Evolutionary conservation across 129 eudicot species (phyloP), one percentile per base, ranked within the genome.

Genomic region (Artemisia argyi): DNA sequence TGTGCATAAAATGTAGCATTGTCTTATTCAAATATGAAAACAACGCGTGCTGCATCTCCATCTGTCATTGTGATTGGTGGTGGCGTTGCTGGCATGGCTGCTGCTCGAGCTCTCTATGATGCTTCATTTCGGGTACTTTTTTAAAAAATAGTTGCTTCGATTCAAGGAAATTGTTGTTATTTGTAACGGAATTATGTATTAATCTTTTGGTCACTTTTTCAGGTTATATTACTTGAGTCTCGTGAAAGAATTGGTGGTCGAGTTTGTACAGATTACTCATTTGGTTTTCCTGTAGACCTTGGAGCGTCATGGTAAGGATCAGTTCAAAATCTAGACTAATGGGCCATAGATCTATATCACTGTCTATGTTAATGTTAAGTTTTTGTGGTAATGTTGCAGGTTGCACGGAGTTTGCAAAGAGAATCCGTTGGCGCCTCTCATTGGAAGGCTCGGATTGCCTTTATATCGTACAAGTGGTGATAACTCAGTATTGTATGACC

Each of bases 61-160:
- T 90, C 96, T 64, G 99, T 95, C 12, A 86, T 95, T 1, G 88
- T 95, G 68, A 83, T 95, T 5, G 99, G 99, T 39, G 88, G 88
- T 77, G 99, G 99, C 42, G 49, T 90, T 76, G 97, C 97, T 63
- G 99, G 99, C 55, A 77, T 95, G 73, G 84, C 94, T 13, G 97
- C 99, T 60, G 99, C 99, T 5, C 88, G 97, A 26, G 85, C 96
- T 28, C 94, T 95, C 20, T 83, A 86, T 42, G 97, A 95, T 71
- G 99, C 99, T 62, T 90, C 97, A 49, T 84, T 95, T 76, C 91
- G 79, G 96, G 99, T 94, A n/a, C n/a, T n/a, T n/a, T n/a, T n/a
- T n/a, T n/a, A n/a, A n/a, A n/a, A n/a, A n/a, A n/a, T n/a, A n/a
- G n/a, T n/a, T n/a, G n/a, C n/a, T n/a, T n/a, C n/a, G n/a, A n/a